Evolutionary conservation across 768 basidiomycete species (phyloP), one percentile per base, ranked within the genome.

Genomic region (Lactarius akahatsu): DNA sequence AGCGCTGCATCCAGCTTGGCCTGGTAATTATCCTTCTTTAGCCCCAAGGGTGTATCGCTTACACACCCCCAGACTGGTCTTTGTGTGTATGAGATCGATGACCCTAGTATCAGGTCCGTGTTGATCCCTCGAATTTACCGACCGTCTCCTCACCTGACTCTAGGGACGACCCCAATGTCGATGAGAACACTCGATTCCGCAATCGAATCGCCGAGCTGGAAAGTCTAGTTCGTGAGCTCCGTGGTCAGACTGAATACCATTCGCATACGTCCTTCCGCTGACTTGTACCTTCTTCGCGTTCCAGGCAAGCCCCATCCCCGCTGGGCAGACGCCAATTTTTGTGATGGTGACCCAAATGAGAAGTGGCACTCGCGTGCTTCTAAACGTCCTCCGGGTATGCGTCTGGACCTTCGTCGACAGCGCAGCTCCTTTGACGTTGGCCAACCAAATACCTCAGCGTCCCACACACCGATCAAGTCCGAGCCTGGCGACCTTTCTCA

Each of bases 81-180:
- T 20, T 96, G 94, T 75, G 93, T 96, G 0, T 96, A 96, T 71
- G 94, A 96, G 74, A 91, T 96, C 69, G 94, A 96, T 74, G 94
- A 94, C 77, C 91, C 91, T 16, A 87, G 89, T 11, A 78, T 90
- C 43, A 83, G 90, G 92, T 91, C 70, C 64, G 81, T 73, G 5
- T 41, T 41, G n/a, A 11, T 56, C 66, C 47, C 67, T 71, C n/a
- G 32, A 26, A 26, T 11, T 50, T 36, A 18, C 23, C 57, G 5
- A 45, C 38, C 18, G 10, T n/a, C 41, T 38, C n/a, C 45, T 30
- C 18, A 63, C 32, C 26, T 30, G 4, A 56, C 65, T 62, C 4
- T 76, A 92, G 92, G 76, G 91, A 94, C 74, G 92, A 95, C 77
- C 92, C 93, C 13, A 85, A 87, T 55, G 76, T 93, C n/a, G 91